Conservation (phyloP, 805 yeast genomes). For the Kodamaea sagamina region DNA sequence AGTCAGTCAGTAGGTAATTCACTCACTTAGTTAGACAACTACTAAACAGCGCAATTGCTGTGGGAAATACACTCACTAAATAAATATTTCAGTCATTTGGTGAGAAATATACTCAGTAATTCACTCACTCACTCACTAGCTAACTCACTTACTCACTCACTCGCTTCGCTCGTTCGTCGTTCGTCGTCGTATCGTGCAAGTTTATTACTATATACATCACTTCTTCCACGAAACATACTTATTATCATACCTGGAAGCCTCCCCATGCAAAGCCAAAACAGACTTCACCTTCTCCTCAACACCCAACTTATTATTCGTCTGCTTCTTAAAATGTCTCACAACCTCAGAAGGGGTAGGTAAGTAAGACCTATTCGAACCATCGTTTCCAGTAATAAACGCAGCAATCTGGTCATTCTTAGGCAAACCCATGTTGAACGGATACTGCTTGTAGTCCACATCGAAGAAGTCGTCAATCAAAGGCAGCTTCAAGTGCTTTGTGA, state of each 20-base stretch:
- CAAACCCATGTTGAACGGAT: conserved; percentile 74
- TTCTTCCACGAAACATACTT: conserved; percentile 45
- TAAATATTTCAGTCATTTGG: too few relatives aligned
- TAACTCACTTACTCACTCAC: too few relatives aligned
- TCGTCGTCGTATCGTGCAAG: neutral
- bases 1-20: too few relatives aligned
- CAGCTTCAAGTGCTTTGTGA: conserved; percentile 27
- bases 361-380: conserved; percentile 61
- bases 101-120: too few relatives aligned
- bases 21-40: too few relatives aligned
- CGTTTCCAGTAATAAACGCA: conserved; percentile 68
- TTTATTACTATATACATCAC: conserved; percentile 21
- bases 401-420: conserved; percentile 71
- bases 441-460: conserved; percentile 41
- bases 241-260: conserved; percentile 39
- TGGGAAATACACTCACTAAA: too few relatives aligned
- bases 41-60: too few relatives aligned
- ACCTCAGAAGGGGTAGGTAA: conserved; percentile 72
- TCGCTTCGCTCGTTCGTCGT: too few relatives aligned
- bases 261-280: conserved; percentile 60
- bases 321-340: conserved; percentile 56
- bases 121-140: too few relatives aligned
- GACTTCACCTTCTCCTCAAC: conserved; percentile 58
- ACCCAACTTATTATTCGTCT: conserved; percentile 58
- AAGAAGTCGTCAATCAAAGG: conserved; percentile 44